A percentile compares a stretch with the other conserved stretches of the same genome.
Evolutionary conservation across 345 rosid genomes (phyloP).

Genomic region (rapeseed (Brassica napus)): DNA sequence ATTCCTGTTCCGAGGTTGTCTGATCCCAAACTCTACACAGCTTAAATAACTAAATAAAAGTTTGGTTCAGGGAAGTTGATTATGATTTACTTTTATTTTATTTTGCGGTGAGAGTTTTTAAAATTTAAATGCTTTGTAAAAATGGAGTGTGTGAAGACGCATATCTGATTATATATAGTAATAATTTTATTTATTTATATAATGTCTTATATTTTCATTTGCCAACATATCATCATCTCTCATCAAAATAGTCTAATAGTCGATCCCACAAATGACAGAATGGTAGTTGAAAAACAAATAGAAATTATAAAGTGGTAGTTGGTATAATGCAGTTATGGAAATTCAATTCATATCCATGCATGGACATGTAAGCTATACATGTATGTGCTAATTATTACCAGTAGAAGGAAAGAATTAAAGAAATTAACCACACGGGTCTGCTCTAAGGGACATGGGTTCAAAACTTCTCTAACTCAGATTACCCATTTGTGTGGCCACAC

Average conservation of each 20-base stretch:
- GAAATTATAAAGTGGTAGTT: neutral
- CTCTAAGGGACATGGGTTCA: too few species aligned
- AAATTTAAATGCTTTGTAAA: constrained; percentile 2
- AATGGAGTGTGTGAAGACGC: neutral
- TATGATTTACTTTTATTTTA: neutral
- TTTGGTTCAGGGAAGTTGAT: constrained; percentile 3
- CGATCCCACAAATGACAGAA: neutral
- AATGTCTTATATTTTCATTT: neutral
- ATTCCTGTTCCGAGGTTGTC: constrained; percentile 48
- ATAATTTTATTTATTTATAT: neutral
- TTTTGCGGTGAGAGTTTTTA: neutral
- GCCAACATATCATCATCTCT: neutral
- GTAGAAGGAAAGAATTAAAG: neutral
- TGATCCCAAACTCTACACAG: constrained; percentile 35
- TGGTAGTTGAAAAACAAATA: neutral
- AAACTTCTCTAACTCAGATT: too few species aligned
- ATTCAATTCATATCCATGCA: neutral
- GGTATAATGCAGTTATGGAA: neutral
- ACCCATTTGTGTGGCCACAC: too few species aligned
- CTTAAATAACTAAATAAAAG: constrained; percentile 11
- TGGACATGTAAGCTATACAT: neutral
- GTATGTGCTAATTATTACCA: neutral
- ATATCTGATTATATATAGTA: neutral
- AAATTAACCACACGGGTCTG: too few species aligned
- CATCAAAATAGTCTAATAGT: neutral